A percentile compares a stretch with the other conserved stretches of the same genome.
Conservation (phyloP, 768 basidiomycete species). For the Kwoniella sp. region DNA sequence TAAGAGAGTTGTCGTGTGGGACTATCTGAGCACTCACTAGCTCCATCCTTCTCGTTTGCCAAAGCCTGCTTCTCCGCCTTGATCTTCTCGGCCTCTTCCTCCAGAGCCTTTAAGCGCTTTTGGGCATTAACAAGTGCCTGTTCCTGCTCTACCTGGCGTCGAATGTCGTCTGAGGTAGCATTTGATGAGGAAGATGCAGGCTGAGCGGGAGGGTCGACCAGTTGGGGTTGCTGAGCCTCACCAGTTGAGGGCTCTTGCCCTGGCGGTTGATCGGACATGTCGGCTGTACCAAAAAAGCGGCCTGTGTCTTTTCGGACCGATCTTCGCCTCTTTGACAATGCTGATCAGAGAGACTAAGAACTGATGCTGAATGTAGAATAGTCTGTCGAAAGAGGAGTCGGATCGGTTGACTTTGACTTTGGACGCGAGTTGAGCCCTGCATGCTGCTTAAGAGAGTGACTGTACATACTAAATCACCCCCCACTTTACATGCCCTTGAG, state of each 20-base stretch:
- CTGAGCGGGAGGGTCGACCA: constrained; percentile 1
- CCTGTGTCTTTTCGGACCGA: too few relatives aligned
- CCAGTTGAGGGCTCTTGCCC: not conserved
- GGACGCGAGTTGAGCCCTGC: too few relatives aligned
- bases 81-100: constrained; percentile 65
- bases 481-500: too few relatives aligned
- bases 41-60: constrained; percentile 38
- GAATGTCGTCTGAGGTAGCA: constrained; percentile 30
- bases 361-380: too few relatives aligned
- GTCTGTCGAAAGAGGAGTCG: too few relatives aligned
- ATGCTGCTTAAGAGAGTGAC: too few relatives aligned
- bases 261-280: constrained; percentile 1
- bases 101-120: constrained; percentile 29
- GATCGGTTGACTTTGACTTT: too few relatives aligned
- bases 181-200: not conserved
- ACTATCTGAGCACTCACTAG: constrained; percentile 61
- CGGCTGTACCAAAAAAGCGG: too few relatives aligned
- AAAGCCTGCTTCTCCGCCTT: constrained; percentile 70
- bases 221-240: constrained; percentile 2
- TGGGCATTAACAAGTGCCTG: constrained; percentile 49
- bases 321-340: too few relatives aligned
- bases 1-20: not conserved
- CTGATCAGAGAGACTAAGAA: too few relatives aligned
- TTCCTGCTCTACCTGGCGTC: constrained; percentile 47
- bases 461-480: too few relatives aligned